These are phyloP conservation scores for Angomonas ambiguus DNA, from an alignment of 208 protist species.

Conservation along the genomic window DNA sequence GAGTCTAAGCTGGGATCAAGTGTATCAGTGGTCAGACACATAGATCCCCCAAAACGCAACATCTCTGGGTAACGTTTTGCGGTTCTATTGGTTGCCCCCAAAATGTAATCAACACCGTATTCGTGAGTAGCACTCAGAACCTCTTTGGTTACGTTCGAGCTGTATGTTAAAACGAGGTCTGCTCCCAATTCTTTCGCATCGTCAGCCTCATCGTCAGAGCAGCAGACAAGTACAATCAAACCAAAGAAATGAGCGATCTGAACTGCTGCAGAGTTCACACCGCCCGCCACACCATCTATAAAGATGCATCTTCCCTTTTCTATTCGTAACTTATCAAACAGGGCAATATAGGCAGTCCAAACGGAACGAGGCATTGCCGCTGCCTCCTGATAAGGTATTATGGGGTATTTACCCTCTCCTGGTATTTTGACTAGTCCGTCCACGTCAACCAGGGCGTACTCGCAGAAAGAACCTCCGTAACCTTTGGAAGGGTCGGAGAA, in stretches of 20 bases:
- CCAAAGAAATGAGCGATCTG: conserved; percentile 31
- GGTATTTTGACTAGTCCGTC: conserved; percentile 45
- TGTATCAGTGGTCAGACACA: neutral
- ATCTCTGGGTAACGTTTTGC: neutral
- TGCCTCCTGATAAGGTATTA: conserved; percentile 38
- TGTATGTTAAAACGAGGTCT: neutral
- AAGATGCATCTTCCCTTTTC: conserved; percentile 29
- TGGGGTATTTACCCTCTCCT: neutral
- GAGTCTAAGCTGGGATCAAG: conserved; percentile 8
- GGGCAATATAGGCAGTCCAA: conserved; percentile 53
- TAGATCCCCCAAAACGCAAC: neutral
- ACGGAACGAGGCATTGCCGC: conserved; percentile 54
- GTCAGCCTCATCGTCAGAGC: neutral
- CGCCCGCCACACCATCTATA: conserved; percentile 30
- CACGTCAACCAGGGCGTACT: conserved; percentile 52
- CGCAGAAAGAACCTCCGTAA: conserved; percentile 50
- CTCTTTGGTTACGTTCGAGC: neutral
- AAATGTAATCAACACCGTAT: neutral
- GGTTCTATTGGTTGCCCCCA: neutral
- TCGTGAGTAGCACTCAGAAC: neutral
- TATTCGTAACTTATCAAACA: conserved; percentile 46
- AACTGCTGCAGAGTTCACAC: conserved; percentile 29
- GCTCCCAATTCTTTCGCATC: neutral
- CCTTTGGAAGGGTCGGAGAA: conserved; percentile 22
- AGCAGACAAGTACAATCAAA: conserved; percentile 22